These are phyloP conservation scores for Paramecium caudatum DNA, from an alignment of 73 alveolate species.

Conservation along the genomic window DNA sequence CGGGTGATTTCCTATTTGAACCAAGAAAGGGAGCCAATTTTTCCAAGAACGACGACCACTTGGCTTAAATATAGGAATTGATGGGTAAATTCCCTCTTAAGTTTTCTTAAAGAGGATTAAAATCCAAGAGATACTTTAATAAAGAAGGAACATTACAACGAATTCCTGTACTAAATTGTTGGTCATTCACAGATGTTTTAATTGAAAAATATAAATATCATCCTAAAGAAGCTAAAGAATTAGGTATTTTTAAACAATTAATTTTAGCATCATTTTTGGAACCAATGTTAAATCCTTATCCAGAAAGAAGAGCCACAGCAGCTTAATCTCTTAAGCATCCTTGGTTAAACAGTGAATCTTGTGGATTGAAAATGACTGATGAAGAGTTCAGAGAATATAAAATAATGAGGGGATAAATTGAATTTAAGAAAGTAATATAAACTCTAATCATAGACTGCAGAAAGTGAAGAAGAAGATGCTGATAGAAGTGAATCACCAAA, in stretches of 20 bases:
- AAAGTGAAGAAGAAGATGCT: conserved; percentile 56
- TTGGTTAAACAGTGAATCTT: conserved; percentile 54
- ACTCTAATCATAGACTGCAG: not conserved
- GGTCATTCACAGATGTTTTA: conserved; percentile 87
- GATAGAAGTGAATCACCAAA: conserved; percentile 56
- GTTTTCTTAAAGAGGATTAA: conserved; percentile 90
- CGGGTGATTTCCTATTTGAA: conserved; percentile 99
- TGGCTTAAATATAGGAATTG: conserved; percentile 95
- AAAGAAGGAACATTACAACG: conserved; percentile 88
- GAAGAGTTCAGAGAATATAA: conserved; percentile 46
- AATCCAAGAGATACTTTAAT: conserved; percentile 89
- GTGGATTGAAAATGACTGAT: conserved; percentile 45
- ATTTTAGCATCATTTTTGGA: conserved; percentile 36
- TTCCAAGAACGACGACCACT: conserved; percentile 96
- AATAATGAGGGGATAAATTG: not conserved
- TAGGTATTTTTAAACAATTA: not conserved
- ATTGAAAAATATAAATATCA: conserved; percentile 70
- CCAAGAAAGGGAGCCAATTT: conserved; percentile 94
- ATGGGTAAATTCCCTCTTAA: conserved; percentile 95
- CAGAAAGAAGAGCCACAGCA: conserved; percentile 77
- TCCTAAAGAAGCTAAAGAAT: conserved; percentile 70
- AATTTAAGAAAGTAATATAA: not conserved
- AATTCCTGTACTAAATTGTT: conserved; percentile 85
- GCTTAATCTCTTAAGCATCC: conserved; percentile 18
- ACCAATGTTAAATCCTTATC: conserved; percentile 71